Evolutionary conservation across 208 protist species (phyloP).

Genomic region (Angomonas deanei): DNA sequence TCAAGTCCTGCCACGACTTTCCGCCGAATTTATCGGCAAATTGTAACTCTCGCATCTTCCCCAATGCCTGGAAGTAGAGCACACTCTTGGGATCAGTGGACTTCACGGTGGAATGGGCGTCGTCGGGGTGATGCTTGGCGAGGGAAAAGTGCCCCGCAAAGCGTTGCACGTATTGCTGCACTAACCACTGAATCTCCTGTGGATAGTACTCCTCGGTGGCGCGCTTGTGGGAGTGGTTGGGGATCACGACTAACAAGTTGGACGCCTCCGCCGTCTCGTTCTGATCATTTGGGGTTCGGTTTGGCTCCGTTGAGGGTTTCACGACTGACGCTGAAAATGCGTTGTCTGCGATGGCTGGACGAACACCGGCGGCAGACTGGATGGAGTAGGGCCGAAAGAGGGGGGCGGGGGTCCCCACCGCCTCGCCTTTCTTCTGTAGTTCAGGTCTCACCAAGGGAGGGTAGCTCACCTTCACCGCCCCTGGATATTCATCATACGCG

Average conservation of each 20-base stretch:
- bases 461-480: neutral
- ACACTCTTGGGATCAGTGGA: slow-evolving; percentile 1
- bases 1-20: neutral
- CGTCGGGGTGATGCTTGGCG: neutral
- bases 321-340: neutral
- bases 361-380: neutral
- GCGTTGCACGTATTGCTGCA: slow-evolving; percentile 43
- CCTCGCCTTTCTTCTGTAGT: neutral
- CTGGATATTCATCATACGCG: neutral
- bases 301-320: neutral
- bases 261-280: neutral
- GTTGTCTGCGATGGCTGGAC: neutral
- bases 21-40: neutral
- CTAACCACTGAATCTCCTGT: slow-evolving; percentile 40
- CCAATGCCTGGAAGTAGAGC: slow-evolving; percentile 11
- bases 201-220: slow-evolving; percentile 14
- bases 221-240: slow-evolving; percentile 18
- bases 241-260: slow-evolving; percentile 10
- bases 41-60: slow-evolving; percentile 20
- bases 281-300: neutral
- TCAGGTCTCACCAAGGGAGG: neutral
- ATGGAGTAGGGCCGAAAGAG: slow-evolving; percentile 1
- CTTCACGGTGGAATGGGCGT: neutral
- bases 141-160: slow-evolving; percentile 1
- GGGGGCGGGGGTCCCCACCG: neutral